phyloP scores from a whole-genome alignment of 140 eudicot species.

The Eryngium alpinum region DNA sequence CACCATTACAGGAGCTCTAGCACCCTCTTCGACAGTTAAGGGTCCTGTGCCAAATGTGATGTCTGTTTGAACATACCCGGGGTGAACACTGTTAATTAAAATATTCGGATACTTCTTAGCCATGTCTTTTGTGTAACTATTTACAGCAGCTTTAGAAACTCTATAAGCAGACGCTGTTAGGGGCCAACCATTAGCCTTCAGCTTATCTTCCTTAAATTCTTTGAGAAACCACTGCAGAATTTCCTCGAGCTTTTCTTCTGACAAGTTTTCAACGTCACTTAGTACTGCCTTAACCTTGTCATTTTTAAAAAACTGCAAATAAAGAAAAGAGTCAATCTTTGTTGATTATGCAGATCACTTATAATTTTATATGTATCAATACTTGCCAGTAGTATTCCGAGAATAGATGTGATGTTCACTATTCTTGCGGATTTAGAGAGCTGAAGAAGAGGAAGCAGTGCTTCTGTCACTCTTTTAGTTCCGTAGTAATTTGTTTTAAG shows the following conservation, averaged over 20 bases:
- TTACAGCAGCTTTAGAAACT: conserved; percentile 20
- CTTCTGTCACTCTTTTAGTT: conserved; percentile 17
- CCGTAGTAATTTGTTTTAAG: conserved; percentile 1
- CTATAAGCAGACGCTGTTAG: conserved; percentile 15
- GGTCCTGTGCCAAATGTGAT: conserved; percentile 11
- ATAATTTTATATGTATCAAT: neutral
- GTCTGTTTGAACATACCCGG: conserved; percentile 18
- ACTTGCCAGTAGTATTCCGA: conserved; percentile 15
- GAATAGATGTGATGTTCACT: conserved; percentile 13
- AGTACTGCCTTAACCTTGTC: conserved; percentile 21
- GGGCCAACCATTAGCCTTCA: conserved; percentile 26
- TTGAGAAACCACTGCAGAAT: conserved; percentile 18
- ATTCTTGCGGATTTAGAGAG: neutral
- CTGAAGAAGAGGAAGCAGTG: conserved; percentile 23
- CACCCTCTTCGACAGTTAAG: conserved; percentile 21
- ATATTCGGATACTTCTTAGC: conserved; percentile 9
- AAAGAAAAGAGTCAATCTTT: too few relatives aligned
- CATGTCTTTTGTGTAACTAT: conserved; percentile 18
- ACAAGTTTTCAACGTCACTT: conserved; percentile 5
- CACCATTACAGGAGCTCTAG: conserved; percentile 19
- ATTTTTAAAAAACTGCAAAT: conserved; percentile 16
- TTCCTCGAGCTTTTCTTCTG: conserved; percentile 18
- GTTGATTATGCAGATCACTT: too few relatives aligned
- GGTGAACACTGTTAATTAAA: conserved; percentile 17
- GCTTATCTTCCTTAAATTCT: conserved; percentile 21